Conservation (phyloP, 129 eudicot species). For the Oenanthe sinensis region DNA sequence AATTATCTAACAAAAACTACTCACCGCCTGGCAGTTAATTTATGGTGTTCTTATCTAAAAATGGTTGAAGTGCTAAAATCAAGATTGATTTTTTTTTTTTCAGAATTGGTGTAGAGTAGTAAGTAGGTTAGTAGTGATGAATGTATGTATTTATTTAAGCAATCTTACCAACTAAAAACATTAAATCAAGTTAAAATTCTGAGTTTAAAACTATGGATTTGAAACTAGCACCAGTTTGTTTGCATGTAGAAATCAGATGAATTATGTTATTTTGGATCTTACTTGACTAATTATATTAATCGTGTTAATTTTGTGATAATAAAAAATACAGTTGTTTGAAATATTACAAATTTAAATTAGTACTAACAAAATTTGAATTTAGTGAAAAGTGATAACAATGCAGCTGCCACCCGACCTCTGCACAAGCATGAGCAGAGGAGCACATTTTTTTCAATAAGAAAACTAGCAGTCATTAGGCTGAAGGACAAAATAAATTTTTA, state of each 20-base stretch:
- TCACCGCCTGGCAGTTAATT: not conserved
- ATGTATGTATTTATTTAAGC: not conserved
- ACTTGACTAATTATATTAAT: too few species aligned
- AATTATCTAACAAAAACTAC: not conserved
- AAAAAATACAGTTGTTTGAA: too few species aligned
- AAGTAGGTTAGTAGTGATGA: too few species aligned
- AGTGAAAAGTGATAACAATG: too few species aligned
- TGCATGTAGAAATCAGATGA: not conserved
- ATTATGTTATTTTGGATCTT: not conserved
- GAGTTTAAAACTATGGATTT: not conserved
- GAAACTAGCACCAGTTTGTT: not conserved
- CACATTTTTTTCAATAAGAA: too few species aligned
- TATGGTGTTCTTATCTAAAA: not conserved
- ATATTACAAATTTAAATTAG: too few species aligned
- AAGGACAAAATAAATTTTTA: too few species aligned
- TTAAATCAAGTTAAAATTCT: too few species aligned
- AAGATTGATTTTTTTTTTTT: not conserved
- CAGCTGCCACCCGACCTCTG: not conserved
- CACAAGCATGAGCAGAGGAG: not conserved
- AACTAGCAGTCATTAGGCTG: too few species aligned
- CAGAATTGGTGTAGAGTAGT: too few species aligned
- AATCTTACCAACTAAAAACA: not conserved
- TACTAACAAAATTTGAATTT: too few species aligned
- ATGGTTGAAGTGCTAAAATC: not conserved
- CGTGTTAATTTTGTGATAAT: not conserved